Conservation (phyloP, 495 filamentous ascomycete genomes). For the Penicillium lagena region DNA sequence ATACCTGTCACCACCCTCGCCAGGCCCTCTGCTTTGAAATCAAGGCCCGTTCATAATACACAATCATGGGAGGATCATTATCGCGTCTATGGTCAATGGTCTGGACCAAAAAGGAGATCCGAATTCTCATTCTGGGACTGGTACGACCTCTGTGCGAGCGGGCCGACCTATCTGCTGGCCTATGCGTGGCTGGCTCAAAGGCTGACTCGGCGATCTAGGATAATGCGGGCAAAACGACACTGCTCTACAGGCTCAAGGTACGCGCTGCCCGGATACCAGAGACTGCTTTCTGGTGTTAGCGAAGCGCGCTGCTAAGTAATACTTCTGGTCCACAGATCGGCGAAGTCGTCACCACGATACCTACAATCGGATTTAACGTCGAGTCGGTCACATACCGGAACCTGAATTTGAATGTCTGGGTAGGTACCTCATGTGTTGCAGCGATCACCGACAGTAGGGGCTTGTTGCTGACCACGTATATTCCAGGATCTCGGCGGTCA, state of each 20-base stretch:
- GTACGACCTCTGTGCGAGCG: constrained; percentile 41
- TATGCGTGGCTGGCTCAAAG: too few species aligned
- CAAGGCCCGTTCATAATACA: constrained; percentile 7
- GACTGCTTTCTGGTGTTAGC: neutral
- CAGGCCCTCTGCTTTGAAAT: neutral
- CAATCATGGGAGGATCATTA: constrained; percentile 70
- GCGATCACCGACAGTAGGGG: constrained; percentile 1
- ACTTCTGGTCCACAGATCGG: constrained; percentile 64
- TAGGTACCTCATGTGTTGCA: constrained; percentile 27
- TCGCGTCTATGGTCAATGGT: constrained; percentile 71
- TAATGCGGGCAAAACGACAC: constrained; percentile 96
- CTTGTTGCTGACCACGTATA: neutral
- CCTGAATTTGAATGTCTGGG: constrained; percentile 98
- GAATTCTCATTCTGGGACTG: constrained; percentile 92
- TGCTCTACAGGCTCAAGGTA: constrained; percentile 94
- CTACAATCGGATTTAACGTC: constrained; percentile 98
- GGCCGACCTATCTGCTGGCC: too few species aligned
- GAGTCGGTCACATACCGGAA: constrained; percentile 97
- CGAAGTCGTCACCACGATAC: constrained; percentile 97
- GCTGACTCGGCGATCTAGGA: constrained; percentile 51
- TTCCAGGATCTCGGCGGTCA: constrained; percentile 86
- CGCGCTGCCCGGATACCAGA: constrained; percentile 1
- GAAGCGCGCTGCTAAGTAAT: constrained; percentile 13
- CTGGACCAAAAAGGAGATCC: constrained; percentile 93
- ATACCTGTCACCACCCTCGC: neutral